phyloP scores from a whole-genome alignment of 177 flowering plant genomes.

The Vitis hybrid region DNA sequence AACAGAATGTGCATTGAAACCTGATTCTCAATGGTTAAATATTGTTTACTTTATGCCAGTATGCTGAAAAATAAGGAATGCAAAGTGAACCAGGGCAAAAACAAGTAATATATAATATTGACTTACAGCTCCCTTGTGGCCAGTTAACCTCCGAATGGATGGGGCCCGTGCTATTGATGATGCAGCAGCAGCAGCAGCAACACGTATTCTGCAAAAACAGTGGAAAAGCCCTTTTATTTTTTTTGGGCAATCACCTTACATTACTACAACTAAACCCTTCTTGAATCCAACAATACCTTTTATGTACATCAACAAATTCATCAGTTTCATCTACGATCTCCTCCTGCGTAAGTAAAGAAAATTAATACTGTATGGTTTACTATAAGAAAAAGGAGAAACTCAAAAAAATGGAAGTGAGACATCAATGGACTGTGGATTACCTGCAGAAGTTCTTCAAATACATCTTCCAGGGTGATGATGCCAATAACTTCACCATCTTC shows the following conservation, averaged over 20 bases:
- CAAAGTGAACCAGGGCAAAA: background rate
- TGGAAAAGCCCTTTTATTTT: background rate
- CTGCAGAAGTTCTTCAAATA: constrained; percentile 98
- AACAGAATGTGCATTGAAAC: background rate
- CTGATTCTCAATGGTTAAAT: background rate
- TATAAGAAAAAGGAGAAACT: background rate
- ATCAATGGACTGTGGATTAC: constrained; percentile 28
- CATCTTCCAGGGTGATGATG: constrained; percentile 97
- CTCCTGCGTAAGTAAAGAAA: constrained; percentile 55
- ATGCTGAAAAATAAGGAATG: background rate
- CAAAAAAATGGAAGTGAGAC: constrained; percentile 8
- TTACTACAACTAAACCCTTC: background rate
- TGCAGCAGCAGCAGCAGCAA: constrained; percentile 99
- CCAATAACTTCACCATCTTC: constrained; percentile 97
- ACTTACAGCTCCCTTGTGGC: constrained; percentile 61
- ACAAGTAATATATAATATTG: background rate
- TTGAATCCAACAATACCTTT: constrained; percentile 47
- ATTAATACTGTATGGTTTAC: background rate
- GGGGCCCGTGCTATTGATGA: constrained; percentile 92
- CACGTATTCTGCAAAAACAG: constrained; percentile 72
- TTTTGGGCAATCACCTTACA: background rate
- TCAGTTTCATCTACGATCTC: constrained; percentile 99
- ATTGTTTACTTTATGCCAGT: background rate
- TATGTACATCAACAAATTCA: constrained; percentile 97
- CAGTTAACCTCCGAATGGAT: constrained; percentile 69